Conservation (phyloP, 2,329 filamentous ascomycete genomes). For the Xylariaceae sp. region DNA sequence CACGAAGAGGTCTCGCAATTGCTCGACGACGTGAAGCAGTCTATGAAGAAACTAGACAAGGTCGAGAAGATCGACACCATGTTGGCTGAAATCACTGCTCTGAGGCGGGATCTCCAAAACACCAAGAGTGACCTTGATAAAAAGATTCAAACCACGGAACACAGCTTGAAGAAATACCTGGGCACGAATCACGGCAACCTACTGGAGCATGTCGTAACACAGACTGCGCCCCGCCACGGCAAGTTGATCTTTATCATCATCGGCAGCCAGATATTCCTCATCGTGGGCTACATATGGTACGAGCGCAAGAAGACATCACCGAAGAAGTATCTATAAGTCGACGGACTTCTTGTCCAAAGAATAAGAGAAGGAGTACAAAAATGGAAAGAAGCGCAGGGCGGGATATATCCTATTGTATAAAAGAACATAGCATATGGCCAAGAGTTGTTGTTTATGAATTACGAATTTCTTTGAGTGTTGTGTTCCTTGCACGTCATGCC, state of each 20-base stretch:
- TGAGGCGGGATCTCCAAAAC: constrained; percentile 56
- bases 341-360: no score
- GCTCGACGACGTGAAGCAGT: constrained; percentile 44
- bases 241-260: constrained; percentile 66
- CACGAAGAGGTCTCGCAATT: constrained; percentile 51
- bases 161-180: constrained; percentile 49
- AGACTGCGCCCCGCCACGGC: constrained; percentile 47
- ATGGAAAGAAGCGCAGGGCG: no score
- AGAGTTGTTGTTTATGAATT: no score
- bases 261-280: constrained; percentile 68
- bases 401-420: no score
- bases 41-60: constrained; percentile 40
- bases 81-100: constrained; percentile 43
- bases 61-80: constrained; percentile 43
- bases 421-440: no score
- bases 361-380: no score
- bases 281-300: constrained; percentile 68
- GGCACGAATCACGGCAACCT: constrained; percentile 47
- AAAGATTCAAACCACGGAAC: constrained; percentile 49
- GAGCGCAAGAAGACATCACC: constrained; percentile 74
- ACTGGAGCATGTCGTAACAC: constrained; percentile 42
- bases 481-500: no score
- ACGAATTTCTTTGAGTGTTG: no score
- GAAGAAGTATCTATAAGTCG: constrained; percentile 80
- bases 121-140: constrained; percentile 52